Base-by-base conservation (phyloP, 495 filamentous ascomycete genomes). In the Melanomma pulvis-pyrius region DNA sequence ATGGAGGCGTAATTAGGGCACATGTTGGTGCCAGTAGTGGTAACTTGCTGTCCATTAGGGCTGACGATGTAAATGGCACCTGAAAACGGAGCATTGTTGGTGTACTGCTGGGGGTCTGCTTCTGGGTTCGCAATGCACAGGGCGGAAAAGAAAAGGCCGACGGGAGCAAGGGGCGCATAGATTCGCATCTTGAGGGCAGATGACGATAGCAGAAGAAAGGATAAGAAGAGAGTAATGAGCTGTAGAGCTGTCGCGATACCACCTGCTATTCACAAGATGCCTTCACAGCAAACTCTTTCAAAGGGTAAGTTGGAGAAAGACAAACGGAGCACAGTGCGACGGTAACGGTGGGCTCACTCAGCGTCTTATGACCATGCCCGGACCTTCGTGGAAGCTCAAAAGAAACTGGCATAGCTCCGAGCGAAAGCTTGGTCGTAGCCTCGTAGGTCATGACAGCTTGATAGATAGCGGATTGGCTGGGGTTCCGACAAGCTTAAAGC, bases 1-100 rank as follows among this genome's bases (percentile, higher is more conserved):
- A 71, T n/a, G 8, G 74, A 70, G 26, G 75, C 70, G 39, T 71
- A 60, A 49, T 51, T 57, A 0, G 76, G 76, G 59, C 76, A 79
- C 53, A 70, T 50, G 22, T 74, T 74, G 34, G 70, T 59, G 24
- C 47, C 60, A 28, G 69, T 68, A 0, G 61, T 22, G 21, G 59
- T 65, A 29, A 67, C 48, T 26, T 50, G 26, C 9, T 67, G 55
- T 48, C 71, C 71, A 54, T 72, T 60, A 21, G 65, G 67, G 28
- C 64, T 48, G 51, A 77, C 65, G 22, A 71, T 67, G 60, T 66
- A 71, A 64, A 74, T 59, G 24, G 70, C 73, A 48, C 73, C 73
- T 15, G 67, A 65, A 47, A 73, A 74, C 13, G 69, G 68, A 9
- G 68, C 71, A 55, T 71, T 69, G 22, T 69, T 66, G 11, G 51